These are phyloP conservation scores for Anaeromyces robustus DNA, from an alignment of 192 early-diverging fungal species.

Conservation along the genomic window DNA sequence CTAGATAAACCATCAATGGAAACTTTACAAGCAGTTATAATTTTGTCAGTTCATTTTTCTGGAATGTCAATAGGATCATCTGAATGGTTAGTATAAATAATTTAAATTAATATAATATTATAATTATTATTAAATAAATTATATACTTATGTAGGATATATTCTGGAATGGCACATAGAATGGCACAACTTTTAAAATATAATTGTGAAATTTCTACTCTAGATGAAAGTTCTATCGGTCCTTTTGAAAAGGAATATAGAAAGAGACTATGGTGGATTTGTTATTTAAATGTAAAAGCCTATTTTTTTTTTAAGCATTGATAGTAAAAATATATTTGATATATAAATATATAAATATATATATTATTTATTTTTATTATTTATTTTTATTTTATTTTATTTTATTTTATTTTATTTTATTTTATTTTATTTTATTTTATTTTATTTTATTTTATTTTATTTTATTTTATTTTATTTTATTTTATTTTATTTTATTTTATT, in stretches of 20 bases:
- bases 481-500: too few relatives aligned
- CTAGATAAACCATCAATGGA: neutral
- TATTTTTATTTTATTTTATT: too few relatives aligned
- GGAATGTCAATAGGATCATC: neutral
- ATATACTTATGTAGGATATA: neutral
- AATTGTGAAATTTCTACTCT: neutral
- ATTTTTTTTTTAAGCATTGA: too few relatives aligned
- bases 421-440: too few relatives aligned
- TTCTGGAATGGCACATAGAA: neutral
- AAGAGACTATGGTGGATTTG: neutral
- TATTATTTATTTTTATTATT: too few relatives aligned
- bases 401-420: too few relatives aligned
- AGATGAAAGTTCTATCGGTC: neutral
- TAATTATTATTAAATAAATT: neutral
- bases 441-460: too few relatives aligned
- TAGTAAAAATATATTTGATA: too few relatives aligned
- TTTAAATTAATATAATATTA: neutral
- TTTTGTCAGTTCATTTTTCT: neutral
- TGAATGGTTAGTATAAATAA: neutral
- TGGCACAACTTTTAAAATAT: neutral
- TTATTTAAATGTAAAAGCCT: neutral
- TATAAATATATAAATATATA: too few relatives aligned
- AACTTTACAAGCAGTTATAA: neutral
- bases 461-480: too few relatives aligned
- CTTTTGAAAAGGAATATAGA: neutral